A percentile compares a stretch with the other conserved stretches of the same genome.
phyloP scores from a whole-genome alignment of 2,329 filamentous ascomycete species.

The Aspergillus clavatus region DNA sequence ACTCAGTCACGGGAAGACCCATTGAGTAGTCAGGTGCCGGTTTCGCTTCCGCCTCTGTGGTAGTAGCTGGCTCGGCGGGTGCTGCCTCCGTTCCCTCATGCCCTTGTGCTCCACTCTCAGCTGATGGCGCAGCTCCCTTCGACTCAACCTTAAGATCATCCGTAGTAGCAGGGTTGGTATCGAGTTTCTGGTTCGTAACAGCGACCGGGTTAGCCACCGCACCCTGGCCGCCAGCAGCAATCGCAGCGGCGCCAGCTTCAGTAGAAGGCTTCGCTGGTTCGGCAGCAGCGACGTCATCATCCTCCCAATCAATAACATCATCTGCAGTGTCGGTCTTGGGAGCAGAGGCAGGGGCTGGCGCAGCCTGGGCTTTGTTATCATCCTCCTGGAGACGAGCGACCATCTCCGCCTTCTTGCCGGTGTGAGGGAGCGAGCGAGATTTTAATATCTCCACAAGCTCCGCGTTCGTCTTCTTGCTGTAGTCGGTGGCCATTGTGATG shows the following conservation, averaged over 20 bases:
- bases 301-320: slow-evolving; percentile 45
- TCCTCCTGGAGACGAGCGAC: slow-evolving; percentile 45
- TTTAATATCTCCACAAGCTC: slow-evolving; percentile 49
- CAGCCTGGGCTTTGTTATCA: slow-evolving; percentile 28
- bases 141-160: slow-evolving; percentile 36
- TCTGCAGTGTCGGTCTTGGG: slow-evolving; percentile 31
- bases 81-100: slow-evolving; percentile 14
- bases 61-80: slow-evolving; percentile 15
- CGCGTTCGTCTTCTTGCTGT: slow-evolving; percentile 48
- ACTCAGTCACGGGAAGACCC: slow-evolving; percentile 40
- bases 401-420: slow-evolving; percentile 48
- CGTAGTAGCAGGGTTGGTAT: slow-evolving; percentile 35
- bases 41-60: slow-evolving; percentile 26
- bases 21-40: slow-evolving; percentile 37
- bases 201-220: slow-evolving; percentile 35
- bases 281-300: slow-evolving; percentile 33
- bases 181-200: slow-evolving; percentile 38
- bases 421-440: slow-evolving; percentile 43
- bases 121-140: slow-evolving; percentile 13
- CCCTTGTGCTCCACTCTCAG: slow-evolving; percentile 9
- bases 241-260: slow-evolving; percentile 28
- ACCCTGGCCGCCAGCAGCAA: slow-evolving; percentile 37
- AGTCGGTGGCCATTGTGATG: slow-evolving; percentile 39
- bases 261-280: slow-evolving; percentile 28
- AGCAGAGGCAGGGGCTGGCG: slow-evolving; percentile 12